phyloP scores from a whole-genome alignment of 768 basidiomycete species.

The Daedalea quercina region DNA sequence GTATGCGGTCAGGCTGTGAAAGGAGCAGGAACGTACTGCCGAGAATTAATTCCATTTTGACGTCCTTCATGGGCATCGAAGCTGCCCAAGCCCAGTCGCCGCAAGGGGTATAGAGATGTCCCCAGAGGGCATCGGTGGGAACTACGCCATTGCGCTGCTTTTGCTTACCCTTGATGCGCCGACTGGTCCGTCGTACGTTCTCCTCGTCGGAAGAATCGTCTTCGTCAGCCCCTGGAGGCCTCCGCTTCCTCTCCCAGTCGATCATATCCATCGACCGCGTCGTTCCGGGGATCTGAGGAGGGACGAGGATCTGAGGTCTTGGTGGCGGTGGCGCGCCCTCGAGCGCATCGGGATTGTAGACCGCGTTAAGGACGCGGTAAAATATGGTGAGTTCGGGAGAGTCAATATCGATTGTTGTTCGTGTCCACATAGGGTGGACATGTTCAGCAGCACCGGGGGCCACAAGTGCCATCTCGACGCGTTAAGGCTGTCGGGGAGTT shows the following conservation, averaged over 20 bases:
- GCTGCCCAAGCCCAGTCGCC: slow-evolving; percentile 6
- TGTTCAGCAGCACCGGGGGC: not conserved
- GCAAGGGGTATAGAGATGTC: slow-evolving; percentile 1
- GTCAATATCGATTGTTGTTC: not conserved
- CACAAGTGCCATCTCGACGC: not conserved
- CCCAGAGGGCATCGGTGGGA: not conserved
- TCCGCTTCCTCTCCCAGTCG: not conserved
- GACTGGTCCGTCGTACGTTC: not conserved
- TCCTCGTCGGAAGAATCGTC: not conserved
- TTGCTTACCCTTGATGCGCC: not conserved
- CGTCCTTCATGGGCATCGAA: not conserved
- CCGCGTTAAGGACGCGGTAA: not conserved
- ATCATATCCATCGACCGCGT: not conserved
- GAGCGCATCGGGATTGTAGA: not conserved
- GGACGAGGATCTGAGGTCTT: not conserved
- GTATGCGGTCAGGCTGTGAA: not conserved
- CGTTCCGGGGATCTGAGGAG: not conserved
- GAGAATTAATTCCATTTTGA: not conserved
- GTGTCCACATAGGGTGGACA: not conserved
- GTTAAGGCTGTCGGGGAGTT: not conserved
- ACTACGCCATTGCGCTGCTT: not conserved
- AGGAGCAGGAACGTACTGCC: not conserved
- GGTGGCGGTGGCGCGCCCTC: not conserved
- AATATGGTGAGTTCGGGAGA: not conserved
- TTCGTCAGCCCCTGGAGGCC: not conserved